Conservation (phyloP, 192 early-diverging fungal genomes). For the Coemansia sp. region DNA sequence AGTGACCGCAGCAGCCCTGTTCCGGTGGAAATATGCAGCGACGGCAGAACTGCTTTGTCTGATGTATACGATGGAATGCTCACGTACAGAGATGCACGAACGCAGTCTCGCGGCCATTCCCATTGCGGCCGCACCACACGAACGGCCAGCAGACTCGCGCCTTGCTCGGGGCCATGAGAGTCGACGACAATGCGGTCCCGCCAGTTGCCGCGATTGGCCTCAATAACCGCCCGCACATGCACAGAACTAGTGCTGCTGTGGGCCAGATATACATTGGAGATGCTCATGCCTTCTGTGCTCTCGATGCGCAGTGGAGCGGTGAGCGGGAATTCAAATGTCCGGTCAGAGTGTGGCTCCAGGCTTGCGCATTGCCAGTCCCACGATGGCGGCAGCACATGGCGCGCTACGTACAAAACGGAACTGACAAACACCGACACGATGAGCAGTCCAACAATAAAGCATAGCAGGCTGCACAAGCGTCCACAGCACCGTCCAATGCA, state of each 20-base stretch:
- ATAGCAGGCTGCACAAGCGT: constrained; percentile 18
- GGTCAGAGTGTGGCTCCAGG: constrained; percentile 13
- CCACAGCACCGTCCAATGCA: constrained; percentile 14
- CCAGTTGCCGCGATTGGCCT: constrained; percentile 12
- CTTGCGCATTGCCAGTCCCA: constrained; percentile 22
- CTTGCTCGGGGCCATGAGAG: neutral
- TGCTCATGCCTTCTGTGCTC: constrained; percentile 27
- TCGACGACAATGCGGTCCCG: constrained; percentile 9
- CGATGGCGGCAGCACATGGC: constrained; percentile 9
- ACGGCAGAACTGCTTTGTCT: no score
- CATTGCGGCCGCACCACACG: constrained; percentile 17
- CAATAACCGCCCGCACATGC: constrained; percentile 24
- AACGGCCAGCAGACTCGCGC: neutral
- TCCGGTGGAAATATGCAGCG: constrained; percentile 11
- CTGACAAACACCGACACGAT: constrained; percentile 10
- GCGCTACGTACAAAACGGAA: constrained; percentile 7
- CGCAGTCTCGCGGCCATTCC: constrained; percentile 33
- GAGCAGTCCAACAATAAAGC: constrained; percentile 11
- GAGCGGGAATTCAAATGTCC: neutral
- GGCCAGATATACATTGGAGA: constrained; percentile 20
- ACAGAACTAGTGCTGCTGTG: neutral
- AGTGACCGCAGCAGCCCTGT: constrained; percentile 9
- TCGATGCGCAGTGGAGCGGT: constrained; percentile 13
- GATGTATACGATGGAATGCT: neutral
- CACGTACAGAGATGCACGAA: constrained; percentile 25